phyloP scores from a whole-genome alignment of 2,329 filamentous ascomycete species.

The Fusarium sp. region DNA sequence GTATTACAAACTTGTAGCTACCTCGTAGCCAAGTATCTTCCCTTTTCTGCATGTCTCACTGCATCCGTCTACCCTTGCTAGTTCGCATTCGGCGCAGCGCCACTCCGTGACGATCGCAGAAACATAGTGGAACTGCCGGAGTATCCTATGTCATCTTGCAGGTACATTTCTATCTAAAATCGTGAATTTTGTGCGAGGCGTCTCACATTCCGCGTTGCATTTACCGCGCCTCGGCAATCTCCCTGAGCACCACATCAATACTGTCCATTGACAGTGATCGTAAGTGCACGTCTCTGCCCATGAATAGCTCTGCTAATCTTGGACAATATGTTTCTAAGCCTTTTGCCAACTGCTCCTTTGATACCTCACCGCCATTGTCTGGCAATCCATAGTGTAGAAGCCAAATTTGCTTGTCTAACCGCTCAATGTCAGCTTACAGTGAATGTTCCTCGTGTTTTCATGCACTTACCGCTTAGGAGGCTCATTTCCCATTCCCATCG shows the following conservation, averaged over 20 bases:
- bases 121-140: neutral
- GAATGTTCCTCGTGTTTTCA: accelerated
- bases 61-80: neutral
- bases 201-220: neutral
- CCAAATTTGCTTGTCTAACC: conserved; percentile 24
- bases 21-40: neutral
- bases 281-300: conserved; percentile 11
- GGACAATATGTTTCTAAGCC: conserved; percentile 6
- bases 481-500: conserved; percentile 33
- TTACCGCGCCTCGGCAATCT: conserved; percentile 18
- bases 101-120: neutral
- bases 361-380: neutral
- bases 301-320: conserved; percentile 10
- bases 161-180: neutral
- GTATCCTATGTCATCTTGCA: neutral
- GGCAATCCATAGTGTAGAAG: conserved; percentile 20
- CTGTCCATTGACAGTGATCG: conserved; percentile 21
- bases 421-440: neutral
- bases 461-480: conserved; percentile 15
- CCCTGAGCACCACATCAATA: conserved; percentile 17
- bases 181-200: neutral
- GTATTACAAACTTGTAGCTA: neutral
- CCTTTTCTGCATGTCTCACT: conserved; percentile 13
- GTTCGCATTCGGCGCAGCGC: neutral
- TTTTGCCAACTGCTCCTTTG: conserved; percentile 8